Evolutionary conservation across 2,329 filamentous ascomycete genomes (phyloP).

Genomic region (Fusarium ramigenum): DNA sequence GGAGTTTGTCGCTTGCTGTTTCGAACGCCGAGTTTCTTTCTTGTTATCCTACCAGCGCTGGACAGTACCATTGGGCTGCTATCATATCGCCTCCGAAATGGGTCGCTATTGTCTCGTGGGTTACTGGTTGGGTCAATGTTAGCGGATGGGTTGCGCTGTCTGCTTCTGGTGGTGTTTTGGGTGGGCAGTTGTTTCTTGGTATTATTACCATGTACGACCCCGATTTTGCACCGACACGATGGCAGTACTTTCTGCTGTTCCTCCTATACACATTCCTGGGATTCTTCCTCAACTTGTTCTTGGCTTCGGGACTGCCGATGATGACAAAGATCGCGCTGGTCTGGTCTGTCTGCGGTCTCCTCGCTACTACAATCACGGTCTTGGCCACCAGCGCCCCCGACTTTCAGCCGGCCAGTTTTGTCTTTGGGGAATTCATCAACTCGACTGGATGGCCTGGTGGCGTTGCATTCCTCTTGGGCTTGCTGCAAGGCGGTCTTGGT

Average conservation of each 20-base stretch:
- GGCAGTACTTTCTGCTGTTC: background rate
- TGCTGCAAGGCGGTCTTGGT: accelerated
- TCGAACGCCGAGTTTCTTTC: background rate
- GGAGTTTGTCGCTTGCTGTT: background rate
- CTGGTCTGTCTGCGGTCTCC: background rate
- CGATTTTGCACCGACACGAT: background rate
- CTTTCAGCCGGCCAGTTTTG: background rate
- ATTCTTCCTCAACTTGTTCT: accelerated
- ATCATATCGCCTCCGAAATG: background rate
- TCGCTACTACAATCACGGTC: background rate
- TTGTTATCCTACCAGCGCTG: background rate
- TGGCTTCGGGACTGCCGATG: background rate
- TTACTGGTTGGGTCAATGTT: background rate
- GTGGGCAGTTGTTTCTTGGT: background rate
- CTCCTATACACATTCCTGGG: background rate
- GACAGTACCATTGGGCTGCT: background rate
- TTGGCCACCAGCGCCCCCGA: background rate
- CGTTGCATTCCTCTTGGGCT: background rate
- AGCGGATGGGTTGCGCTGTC: background rate
- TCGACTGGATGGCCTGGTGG: background rate
- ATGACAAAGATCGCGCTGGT: background rate
- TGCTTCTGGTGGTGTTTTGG: background rate
- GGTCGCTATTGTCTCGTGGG: background rate
- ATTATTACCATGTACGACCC: background rate
- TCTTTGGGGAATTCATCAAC: background rate